phyloP scores from a whole-genome alignment of 768 basidiomycete genomes.

The Rhodotorula kratochvilovae region DNA sequence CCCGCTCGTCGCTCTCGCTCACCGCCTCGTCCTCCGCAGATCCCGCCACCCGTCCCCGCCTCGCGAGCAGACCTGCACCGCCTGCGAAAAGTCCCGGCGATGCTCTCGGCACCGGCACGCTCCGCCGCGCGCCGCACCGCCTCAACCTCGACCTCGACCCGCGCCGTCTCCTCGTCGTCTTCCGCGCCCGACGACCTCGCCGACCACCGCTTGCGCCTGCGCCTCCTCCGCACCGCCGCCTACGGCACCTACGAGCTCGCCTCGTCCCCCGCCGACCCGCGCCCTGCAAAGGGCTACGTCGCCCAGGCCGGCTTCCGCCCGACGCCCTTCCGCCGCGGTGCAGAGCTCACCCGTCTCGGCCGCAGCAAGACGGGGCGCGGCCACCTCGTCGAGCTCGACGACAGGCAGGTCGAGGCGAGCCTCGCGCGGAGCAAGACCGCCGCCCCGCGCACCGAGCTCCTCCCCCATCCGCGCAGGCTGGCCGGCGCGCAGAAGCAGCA shows the following conservation, averaged over 20 bases:
- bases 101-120: too few relatives aligned
- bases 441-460: not conserved
- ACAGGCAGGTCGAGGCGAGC: not conserved
- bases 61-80: too few relatives aligned
- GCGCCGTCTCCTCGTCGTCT: too few relatives aligned
- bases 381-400: conserved; percentile 5
- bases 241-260: conserved; percentile 8
- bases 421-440: not conserved
- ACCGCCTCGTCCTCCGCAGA: too few relatives aligned
- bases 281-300: not conserved
- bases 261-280: not conserved
- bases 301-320: not conserved
- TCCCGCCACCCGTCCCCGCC: too few relatives aligned
- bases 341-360: not conserved
- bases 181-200: too few relatives aligned
- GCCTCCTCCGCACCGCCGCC: conserved; percentile 10
- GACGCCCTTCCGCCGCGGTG: not conserved
- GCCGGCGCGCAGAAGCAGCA: not conserved
- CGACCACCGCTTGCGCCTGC: not conserved
- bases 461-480: not conserved
- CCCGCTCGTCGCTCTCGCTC: too few relatives aligned
- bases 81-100: too few relatives aligned
- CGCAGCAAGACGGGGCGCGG: not conserved
- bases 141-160: too few relatives aligned
- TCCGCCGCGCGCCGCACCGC: too few relatives aligned